A percentile compares a stretch with the other conserved stretches of the same genome.
phyloP scores from a whole-genome alignment of 2,329 filamentous ascomycete species.

The Fusarium annulatum region DNA sequence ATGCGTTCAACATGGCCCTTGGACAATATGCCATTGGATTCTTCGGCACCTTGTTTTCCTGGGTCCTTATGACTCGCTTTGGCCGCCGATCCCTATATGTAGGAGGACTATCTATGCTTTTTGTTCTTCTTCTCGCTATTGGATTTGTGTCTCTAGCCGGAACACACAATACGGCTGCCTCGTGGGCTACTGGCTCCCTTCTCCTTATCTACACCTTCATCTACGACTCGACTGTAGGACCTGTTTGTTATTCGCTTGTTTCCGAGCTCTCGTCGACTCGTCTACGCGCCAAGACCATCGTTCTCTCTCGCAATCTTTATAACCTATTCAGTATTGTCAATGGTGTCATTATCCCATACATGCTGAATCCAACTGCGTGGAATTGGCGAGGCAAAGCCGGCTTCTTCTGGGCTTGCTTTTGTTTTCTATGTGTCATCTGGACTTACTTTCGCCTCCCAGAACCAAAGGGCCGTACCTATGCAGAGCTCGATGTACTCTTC shows the following conservation, averaged over 20 bases:
- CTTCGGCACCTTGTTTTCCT: constrained; percentile 53
- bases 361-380: constrained; percentile 40
- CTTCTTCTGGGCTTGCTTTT: constrained; percentile 38
- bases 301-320: constrained; percentile 45
- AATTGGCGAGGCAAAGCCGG: constrained; percentile 41
- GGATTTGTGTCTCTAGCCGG: background rate
- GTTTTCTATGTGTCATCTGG: constrained; percentile 29
- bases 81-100: constrained; percentile 26
- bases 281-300: constrained; percentile 49
- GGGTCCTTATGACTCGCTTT: constrained; percentile 41
- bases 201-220: constrained; percentile 54
- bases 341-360: constrained; percentile 32
- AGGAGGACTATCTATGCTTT: constrained; percentile 51
- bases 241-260: constrained; percentile 78
- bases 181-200: constrained; percentile 58
- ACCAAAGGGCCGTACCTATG: constrained; percentile 41
- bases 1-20: constrained; percentile 53
- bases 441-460: constrained; percentile 43
- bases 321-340: constrained; percentile 37
- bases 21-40: constrained; percentile 51
- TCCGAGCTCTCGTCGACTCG: constrained; percentile 50
- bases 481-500: constrained; percentile 42
- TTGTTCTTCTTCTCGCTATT: background rate
- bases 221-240: constrained; percentile 50
- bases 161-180: constrained; percentile 50